Evolutionary conservation across 176 grass and related monocot genomes (phyloP).

Genomic region (Pharus latifolius): DNA sequence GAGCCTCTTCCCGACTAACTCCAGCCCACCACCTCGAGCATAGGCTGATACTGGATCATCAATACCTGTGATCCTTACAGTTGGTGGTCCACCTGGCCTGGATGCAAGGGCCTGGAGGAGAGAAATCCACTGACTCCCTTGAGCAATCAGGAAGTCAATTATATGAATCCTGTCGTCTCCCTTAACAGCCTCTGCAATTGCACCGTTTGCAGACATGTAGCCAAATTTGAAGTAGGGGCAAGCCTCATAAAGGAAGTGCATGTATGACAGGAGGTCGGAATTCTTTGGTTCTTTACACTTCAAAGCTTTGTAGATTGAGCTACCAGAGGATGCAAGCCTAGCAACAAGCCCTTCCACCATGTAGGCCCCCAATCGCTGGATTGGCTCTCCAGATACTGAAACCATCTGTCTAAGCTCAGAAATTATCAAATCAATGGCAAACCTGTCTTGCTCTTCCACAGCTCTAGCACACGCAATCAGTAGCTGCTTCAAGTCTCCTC

Average conservation of each 20-base stretch:
- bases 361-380: conserved; percentile 78
- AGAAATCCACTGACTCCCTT: conserved; percentile 77
- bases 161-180: conserved; percentile 80
- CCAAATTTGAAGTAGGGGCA: conserved; percentile 97
- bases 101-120: conserved; percentile 78
- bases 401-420: conserved; percentile 75
- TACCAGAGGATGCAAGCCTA: conserved; percentile 59
- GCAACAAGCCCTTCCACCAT: conserved; percentile 94
- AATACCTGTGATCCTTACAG: conserved; percentile 67
- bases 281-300: conserved; percentile 83
- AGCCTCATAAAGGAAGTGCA: conserved; percentile 84
- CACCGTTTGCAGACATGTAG: conserved; percentile 80
- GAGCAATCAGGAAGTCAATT: conserved; percentile 91
- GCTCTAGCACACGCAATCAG: conserved; percentile 75
- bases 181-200: conserved; percentile 69
- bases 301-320: conserved; percentile 83
- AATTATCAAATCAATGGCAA: conserved; percentile 33
- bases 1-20: conserved; percentile 62
- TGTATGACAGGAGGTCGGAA: conserved; percentile 87
- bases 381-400: conserved; percentile 73
- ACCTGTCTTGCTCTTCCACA: conserved; percentile 48
- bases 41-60: conserved; percentile 77
- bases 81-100: conserved; percentile 56
- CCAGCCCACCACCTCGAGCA: conserved; percentile 65
- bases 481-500: conserved; percentile 62